Base-by-base conservation (phyloP, 176 grass and related monocot genomes). In the Poa pratensis region DNA sequence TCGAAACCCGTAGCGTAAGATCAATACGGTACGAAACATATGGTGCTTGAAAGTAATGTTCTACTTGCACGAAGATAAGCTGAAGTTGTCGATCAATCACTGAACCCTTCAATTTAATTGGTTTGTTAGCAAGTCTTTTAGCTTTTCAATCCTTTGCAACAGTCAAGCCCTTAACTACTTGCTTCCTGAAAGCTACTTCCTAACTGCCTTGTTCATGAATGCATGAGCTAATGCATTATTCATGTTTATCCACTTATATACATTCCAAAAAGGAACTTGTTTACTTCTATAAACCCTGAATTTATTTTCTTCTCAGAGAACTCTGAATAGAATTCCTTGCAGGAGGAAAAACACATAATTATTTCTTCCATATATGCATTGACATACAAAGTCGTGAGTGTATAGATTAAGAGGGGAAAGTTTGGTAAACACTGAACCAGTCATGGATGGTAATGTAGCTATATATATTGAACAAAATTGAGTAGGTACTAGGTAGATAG, bases 401-500 rank as follows among this genome's bases (percentile, higher is more conserved):
- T 81, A 30, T 69, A 76, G 48, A 81, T 71, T 80, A 20, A 76
- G 61, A 69, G 67, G 74, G 63, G 5, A 48, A 42, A 68, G 16
- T 50, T 80, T 52, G 77, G 27, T 50, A 19, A 80, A 75, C 68
- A 75, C 68, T 81, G 28, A 80, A 11, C 20, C 40, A 76, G 37
- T 61, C 39, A 76, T 76, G 82, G 50, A 66, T 80, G 64, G 73
- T 74, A 62, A 75, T 42, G 40, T 50, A 73, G 79, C 34, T 46
- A 79, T 67, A 60, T 53, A 78, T 80, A 59, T 57, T 89, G 82
- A 52, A 34, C 67, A 67, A 48, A 84, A 28, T 37, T 14, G 26
- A 89, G 76, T 67, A n/a, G 84, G 58, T 86, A 89, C 76, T 68
- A n/a, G 88, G 68, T 86, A 73, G 65, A 86, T 73, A 86, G 48